phyloP scores from a whole-genome alignment of 2,329 filamentous ascomycete genomes.

The Talaromyces piceae region DNA sequence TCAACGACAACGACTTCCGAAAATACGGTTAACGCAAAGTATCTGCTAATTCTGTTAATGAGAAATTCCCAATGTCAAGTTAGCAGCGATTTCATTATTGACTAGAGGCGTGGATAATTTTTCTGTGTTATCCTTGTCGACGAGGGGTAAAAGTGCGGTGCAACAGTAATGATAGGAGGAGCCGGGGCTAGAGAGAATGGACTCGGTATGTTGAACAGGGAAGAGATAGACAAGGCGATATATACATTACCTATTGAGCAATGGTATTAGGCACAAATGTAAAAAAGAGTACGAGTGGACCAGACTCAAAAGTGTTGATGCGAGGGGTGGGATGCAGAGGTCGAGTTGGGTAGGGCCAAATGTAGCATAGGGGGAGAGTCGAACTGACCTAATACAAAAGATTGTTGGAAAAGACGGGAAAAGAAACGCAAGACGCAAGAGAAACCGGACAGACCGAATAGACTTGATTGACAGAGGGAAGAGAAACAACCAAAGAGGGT shows the following conservation, averaged over 20 bases:
- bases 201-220: not conserved
- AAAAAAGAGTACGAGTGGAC: not conserved
- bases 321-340: not conserved
- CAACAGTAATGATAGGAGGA: not conserved
- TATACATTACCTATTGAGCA: not conserved
- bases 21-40: not conserved
- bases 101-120: not conserved
- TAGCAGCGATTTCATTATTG: not conserved
- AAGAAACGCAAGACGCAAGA: not conserved
- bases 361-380: not conserved
- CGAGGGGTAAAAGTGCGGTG: not conserved
- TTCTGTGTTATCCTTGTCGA: too few species aligned
- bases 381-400: not conserved
- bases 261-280: not conserved
- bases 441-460: not conserved
- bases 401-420: too few species aligned
- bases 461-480: not conserved
- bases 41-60: not conserved
- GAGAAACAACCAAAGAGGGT: not conserved
- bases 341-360: not conserved
- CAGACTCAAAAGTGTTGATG: not conserved
- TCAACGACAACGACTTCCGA: constrained; percentile 3
- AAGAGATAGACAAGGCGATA: not conserved
- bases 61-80: not conserved
- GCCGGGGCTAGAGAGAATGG: not conserved